These are phyloP conservation scores for Datisca glomerata DNA, from an alignment of 306 rosid genomes.

Conservation along the genomic window DNA sequence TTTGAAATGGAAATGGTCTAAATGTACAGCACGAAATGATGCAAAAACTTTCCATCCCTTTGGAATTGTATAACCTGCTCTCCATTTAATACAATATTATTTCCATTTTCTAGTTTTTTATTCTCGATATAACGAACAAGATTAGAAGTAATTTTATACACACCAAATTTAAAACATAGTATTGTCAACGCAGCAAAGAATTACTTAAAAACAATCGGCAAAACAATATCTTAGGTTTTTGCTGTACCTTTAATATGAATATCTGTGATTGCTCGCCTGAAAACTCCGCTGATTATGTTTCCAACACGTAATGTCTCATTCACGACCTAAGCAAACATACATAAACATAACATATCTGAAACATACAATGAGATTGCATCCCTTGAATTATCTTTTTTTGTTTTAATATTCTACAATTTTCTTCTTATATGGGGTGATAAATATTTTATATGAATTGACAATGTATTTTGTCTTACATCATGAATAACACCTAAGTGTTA, in stretches of 20 bases:
- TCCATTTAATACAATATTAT: not conserved
- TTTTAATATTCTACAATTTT: too few species aligned
- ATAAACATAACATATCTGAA: not conserved
- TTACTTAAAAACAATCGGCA: not conserved
- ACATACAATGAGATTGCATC: too few species aligned
- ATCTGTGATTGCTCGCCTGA: conserved; percentile 67
- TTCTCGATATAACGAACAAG: not conserved
- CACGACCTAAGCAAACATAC: conserved; percentile 41
- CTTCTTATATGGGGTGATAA: too few species aligned
- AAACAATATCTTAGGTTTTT: too few species aligned
- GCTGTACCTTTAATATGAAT: conserved; percentile 76
- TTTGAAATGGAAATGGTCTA: conserved; percentile 66
- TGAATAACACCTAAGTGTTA: too few species aligned
- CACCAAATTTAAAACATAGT: too few species aligned
- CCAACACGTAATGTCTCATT: conserved; percentile 78
- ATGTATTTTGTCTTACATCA: too few species aligned
- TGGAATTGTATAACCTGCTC: conserved; percentile 75
- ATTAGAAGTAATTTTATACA: not conserved
- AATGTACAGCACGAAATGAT: conserved; percentile 84
- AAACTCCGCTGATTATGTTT: conserved; percentile 83
- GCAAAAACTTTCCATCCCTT: conserved; percentile 93
- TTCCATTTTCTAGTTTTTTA: not conserved
- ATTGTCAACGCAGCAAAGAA: too few species aligned
- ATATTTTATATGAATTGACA: too few species aligned
- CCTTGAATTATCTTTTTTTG: too few species aligned